Conservation (phyloP, 2,329 filamentous ascomycete genomes). For the Chaetomium sp. region DNA sequence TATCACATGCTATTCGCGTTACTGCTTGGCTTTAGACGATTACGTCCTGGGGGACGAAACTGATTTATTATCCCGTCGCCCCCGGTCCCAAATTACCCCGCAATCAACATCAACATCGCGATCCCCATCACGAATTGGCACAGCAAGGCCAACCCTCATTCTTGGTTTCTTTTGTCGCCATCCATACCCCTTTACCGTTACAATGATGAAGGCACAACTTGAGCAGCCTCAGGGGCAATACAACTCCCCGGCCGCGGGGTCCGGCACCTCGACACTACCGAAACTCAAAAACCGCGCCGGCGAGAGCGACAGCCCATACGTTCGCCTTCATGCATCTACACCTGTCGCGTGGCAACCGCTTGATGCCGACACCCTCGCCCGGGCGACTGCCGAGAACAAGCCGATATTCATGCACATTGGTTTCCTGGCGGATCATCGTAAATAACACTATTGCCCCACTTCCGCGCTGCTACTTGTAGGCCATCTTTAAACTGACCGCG, state of each 20-base stretch:
- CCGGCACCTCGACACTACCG: background rate
- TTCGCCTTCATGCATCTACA: slow-evolving; percentile 70
- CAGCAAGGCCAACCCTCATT: no score
- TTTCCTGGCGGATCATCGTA: slow-evolving; percentile 92
- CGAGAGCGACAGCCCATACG: slow-evolving; percentile 46
- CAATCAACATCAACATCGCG: no score
- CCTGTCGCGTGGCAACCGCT: slow-evolving; percentile 89
- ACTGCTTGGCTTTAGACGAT: no score
- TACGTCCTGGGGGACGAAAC: no score
- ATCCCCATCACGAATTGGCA: no score
- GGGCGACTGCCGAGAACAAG: slow-evolving; percentile 76
- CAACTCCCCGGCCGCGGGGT: background rate
- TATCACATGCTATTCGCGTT: no score
- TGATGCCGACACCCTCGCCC: slow-evolving; percentile 65
- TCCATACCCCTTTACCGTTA: background rate
- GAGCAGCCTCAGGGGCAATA: slow-evolving; percentile 12
- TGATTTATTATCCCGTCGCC: no score
- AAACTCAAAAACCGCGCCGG: slow-evolving; percentile 32
- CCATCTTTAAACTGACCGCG: background rate
- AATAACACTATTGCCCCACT: slow-evolving; percentile 29
- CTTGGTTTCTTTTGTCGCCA: no score
- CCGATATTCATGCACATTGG: slow-evolving; percentile 91
- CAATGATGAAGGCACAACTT: slow-evolving; percentile 23
- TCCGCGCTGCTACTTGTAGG: background rate
- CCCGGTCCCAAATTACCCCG: no score